Conservation (phyloP, 2,329 filamentous ascomycete genomes). For the Huntiella decipiens region DNA sequence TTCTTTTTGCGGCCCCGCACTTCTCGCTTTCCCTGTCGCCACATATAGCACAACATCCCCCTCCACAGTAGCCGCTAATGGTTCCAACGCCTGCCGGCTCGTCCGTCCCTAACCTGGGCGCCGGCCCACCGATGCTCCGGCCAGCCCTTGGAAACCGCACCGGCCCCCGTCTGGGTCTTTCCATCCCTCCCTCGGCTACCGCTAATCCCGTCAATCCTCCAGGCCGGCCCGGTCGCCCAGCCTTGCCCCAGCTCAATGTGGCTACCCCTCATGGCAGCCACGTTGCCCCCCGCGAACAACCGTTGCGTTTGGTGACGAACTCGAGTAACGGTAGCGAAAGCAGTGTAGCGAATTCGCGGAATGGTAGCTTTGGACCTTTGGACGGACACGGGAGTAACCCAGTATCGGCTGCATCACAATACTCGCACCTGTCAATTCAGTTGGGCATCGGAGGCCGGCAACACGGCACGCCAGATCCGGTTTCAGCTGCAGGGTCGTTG, state of each 20-base stretch:
- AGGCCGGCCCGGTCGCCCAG: constrained; percentile 23
- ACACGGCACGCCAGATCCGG: constrained; percentile 59
- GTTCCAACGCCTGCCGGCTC: constrained; percentile 13
- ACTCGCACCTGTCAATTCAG: constrained; percentile 53
- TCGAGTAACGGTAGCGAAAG: constrained; percentile 63
- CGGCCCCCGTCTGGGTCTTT: constrained; percentile 57
- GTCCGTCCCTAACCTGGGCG: constrained; percentile 43
- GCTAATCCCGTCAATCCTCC: constrained; percentile 46
- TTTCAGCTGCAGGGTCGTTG: constrained; percentile 53
- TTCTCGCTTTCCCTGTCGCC: neutral
- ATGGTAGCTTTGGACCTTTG: constrained; percentile 62
- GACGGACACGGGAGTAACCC: constrained; percentile 65
- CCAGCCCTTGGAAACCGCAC: constrained; percentile 55
- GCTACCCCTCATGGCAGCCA: constrained; percentile 77
- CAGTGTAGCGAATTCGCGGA: constrained; percentile 60
- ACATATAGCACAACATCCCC: neutral
- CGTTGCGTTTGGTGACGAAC: constrained; percentile 21
- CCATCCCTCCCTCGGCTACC: constrained; percentile 75
- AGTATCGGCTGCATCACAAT: constrained; percentile 72
- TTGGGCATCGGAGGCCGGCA: constrained; percentile 32
- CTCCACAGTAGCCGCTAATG: constrained; percentile 11
- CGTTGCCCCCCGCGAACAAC: constrained; percentile 50
- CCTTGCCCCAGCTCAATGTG: constrained; percentile 62
- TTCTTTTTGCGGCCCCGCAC: neutral
- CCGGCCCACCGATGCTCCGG: constrained; percentile 62